Evolutionary conservation across 1,284 basidiomycete genomes (phyloP), one percentile per base, ranked within the genome.

Genomic region (Cystobasidium sp.): DNA sequence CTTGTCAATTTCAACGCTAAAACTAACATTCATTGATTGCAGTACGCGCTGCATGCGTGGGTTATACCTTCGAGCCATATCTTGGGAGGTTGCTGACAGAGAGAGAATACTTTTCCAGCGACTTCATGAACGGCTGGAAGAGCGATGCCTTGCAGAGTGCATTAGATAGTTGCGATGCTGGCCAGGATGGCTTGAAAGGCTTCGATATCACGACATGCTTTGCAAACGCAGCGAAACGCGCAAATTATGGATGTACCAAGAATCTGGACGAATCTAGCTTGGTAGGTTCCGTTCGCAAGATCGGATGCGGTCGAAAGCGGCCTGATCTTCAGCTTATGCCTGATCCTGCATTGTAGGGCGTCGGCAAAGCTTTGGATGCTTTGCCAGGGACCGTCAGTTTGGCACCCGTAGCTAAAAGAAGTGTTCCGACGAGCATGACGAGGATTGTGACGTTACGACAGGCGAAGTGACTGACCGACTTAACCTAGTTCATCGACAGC

Each of bases 41-140:
- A 59, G 56, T 59, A 16, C 20, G 56, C 37, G 6, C 56, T 59
- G 9, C 56, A 59, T 20, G 56, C 12, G 56, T 59, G 43, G 37
- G 56, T 41, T 1, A 5, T n/a, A 6, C 8, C 12, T 9, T 31
- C 22, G 22, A 31, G 6, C 39, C 43, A 18, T 2, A 41, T 41
- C 14, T 7, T 43, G 39, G 46, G 46, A 12, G n/a, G 5, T 20
- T 3, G 56, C 56, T 59, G 56, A 59, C 8, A 31, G 31, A 31
- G 2, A 31, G 31, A 31, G 31, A 8, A 59, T 43, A n/a, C 20
- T 5, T 43, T 18, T n/a, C 8, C 18, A 59, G 56, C 7, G 56
- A 59, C n/a, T 59, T 59, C 56, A 41, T 59, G 37, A 59, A 59
- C n/a, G 56, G 56, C 56, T 59, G 56, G 56, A 24, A 59, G 14